Percentiles rank a stretch among this genome's conserved stretches.
These are phyloP conservation scores for Termitomyces sp. DNA, from an alignment of 1,284 basidiomycete genomes.

Conservation along the genomic window DNA sequence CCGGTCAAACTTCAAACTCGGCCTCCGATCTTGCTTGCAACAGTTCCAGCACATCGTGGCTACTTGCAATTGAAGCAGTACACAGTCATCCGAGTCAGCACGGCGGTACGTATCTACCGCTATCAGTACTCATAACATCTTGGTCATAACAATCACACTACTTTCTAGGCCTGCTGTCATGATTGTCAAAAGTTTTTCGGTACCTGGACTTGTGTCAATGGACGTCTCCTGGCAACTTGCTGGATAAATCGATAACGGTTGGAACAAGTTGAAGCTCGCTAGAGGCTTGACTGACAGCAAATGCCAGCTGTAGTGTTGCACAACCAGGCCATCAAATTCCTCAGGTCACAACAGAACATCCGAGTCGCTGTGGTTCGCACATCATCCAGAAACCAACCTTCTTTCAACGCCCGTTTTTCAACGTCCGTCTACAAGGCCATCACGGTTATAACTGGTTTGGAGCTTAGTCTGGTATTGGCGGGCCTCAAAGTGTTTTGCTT, in stretches of 20 bases:
- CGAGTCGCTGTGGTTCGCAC: neutral
- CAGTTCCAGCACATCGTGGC: no score
- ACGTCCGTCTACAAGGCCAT: neutral
- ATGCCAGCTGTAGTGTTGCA: neutral
- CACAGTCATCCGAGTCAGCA: neutral
- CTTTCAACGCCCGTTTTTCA: no score
- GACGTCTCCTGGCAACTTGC: neutral
- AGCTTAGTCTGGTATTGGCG: neutral
- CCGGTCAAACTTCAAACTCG: no score
- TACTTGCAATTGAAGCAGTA: no score
- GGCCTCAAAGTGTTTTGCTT: neutral
- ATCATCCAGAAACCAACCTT: neutral
- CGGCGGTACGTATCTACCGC: neutral
- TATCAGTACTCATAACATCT: neutral
- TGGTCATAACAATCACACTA: neutral
- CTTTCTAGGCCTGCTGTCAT: neutral
- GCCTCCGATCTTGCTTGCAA: no score
- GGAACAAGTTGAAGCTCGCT: neutral
- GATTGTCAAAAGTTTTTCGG: neutral
- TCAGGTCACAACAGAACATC: neutral
- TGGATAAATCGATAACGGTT: no score
- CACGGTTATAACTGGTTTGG: neutral
- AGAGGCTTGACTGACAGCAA: neutral
- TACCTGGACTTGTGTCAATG: neutral
- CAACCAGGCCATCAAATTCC: neutral